Evolutionary conservation across 768 basidiomycete genomes (phyloP).

Genomic region (Rhodosporidiobolus odoratus): DNA sequence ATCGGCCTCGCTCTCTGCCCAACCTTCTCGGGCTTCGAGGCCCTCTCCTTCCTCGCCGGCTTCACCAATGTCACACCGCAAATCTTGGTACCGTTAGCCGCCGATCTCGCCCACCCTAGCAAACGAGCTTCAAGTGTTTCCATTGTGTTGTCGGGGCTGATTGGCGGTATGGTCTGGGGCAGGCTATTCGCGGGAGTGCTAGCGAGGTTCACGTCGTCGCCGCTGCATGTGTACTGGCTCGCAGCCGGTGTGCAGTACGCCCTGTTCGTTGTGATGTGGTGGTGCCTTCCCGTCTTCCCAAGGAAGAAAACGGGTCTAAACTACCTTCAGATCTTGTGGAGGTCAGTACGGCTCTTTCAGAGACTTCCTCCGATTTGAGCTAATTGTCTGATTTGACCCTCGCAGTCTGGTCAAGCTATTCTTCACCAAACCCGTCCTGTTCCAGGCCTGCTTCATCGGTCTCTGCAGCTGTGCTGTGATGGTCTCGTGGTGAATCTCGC

Average conservation of each 20-base stretch:
- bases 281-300: conserved; percentile 51
- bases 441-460: conserved; percentile 53
- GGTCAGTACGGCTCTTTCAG: not conserved
- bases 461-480: conserved; percentile 38
- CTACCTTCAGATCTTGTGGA: conserved; percentile 46
- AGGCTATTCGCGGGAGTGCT: conserved; percentile 20
- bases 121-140: conserved; percentile 70
- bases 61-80: conserved; percentile 45
- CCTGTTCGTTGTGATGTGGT: conserved; percentile 46
- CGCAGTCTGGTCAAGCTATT: conserved; percentile 68
- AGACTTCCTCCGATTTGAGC: too few relatives aligned
- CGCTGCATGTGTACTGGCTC: conserved; percentile 21
- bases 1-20: conserved; percentile 56
- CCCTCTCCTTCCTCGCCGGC: conserved; percentile 15
- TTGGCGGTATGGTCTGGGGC: conserved; percentile 23
- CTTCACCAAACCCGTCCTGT: conserved; percentile 69
- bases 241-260: conserved; percentile 20
- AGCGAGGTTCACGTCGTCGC: conserved; percentile 6
- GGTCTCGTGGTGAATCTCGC: conserved; percentile 9
- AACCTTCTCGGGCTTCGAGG: conserved; percentile 59
- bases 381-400: too few relatives aligned
- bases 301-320: conserved; percentile 47
- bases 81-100: conserved; percentile 63
- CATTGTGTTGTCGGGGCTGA: conserved; percentile 49
- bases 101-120: conserved; percentile 70